Conservation (phyloP, 2,329 filamentous ascomycete species). For the Mycogone perniciosa region DNA sequence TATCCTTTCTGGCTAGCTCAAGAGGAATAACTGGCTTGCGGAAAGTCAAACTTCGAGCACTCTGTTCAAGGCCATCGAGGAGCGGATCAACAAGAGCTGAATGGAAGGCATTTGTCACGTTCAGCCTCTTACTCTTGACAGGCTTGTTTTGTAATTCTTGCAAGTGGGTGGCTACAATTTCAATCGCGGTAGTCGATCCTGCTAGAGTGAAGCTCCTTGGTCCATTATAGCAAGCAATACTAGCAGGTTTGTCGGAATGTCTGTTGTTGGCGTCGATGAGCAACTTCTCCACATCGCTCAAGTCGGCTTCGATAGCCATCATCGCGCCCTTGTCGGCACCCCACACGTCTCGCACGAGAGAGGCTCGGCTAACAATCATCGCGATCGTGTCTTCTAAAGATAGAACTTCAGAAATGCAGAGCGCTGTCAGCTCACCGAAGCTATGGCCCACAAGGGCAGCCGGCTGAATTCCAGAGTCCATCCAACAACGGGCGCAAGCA, state of each 20-base stretch:
- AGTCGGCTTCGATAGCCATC: conserved; percentile 31
- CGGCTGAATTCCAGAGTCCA: conserved; percentile 26
- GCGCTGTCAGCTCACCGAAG: conserved; percentile 36
- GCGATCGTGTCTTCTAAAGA: conserved; percentile 25
- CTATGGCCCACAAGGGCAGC: conserved; percentile 31
- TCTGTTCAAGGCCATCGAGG: conserved; percentile 17
- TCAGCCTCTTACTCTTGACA: conserved; percentile 31
- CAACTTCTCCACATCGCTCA: conserved; percentile 7
- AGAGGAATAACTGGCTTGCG: conserved; percentile 5
- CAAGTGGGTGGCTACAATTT: conserved; percentile 16
- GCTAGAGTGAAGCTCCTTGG: conserved; percentile 36
- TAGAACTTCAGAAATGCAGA: conserved; percentile 30
- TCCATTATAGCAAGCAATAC: conserved; percentile 44
- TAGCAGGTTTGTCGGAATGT: conserved; percentile 11
- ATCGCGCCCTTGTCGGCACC: conserved; percentile 32
- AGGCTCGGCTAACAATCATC: conserved; percentile 24
- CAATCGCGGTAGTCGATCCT: conserved; percentile 28
- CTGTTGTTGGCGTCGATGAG: conserved; percentile 14
- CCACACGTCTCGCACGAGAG: conserved; percentile 27
- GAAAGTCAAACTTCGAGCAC: conserved; percentile 17
- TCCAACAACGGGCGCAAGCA: conserved; percentile 29
- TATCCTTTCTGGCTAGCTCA: conserved; percentile 6
- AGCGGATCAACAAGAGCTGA: conserved; percentile 34
- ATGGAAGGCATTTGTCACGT: conserved; percentile 43
- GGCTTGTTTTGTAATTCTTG: background rate